These are phyloP conservation scores for Panaeolus cyanescens DNA, from an alignment of 768 basidiomycete genomes.

Conservation along the genomic window DNA sequence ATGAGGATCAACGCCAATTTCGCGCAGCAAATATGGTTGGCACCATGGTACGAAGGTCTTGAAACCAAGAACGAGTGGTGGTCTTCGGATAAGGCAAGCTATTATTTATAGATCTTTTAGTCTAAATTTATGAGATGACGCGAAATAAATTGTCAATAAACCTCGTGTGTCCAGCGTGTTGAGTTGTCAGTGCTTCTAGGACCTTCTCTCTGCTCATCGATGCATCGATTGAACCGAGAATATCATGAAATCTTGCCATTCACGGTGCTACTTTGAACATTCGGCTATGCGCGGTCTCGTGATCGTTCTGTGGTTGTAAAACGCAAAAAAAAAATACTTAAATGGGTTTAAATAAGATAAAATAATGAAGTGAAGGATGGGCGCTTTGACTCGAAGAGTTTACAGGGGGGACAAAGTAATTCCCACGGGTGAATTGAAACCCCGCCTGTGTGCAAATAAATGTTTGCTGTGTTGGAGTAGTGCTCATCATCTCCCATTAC, in stretches of 20 bases:
- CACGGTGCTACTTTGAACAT: too few species aligned
- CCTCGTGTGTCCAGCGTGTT: not conserved
- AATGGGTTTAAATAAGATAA: too few species aligned
- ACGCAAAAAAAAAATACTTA: not conserved
- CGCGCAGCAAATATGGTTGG: not conserved
- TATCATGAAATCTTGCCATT: too few species aligned
- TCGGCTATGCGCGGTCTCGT: conserved; percentile 1
- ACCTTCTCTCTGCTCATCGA: not conserved
- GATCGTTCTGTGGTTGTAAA: not conserved
- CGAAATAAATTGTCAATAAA: not conserved
- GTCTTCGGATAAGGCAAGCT: too few species aligned
- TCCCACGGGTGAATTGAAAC: conserved; percentile 33
- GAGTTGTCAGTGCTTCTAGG: not conserved
- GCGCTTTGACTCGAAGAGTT: too few species aligned
- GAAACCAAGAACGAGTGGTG: not conserved
- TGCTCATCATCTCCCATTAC: conserved; percentile 27
- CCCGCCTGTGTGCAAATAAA: conserved; percentile 18
- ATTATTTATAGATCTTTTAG: not conserved
- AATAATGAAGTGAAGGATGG: too few species aligned
- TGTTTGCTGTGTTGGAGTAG: conserved; percentile 19
- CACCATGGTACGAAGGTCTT: not conserved
- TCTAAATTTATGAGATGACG: not conserved
- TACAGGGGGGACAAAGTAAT: conserved; percentile 7
- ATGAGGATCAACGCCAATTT: not conserved
- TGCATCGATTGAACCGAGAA: not conserved